Evolutionary conservation across 208 protist genomes (phyloP).

Genomic region (Trypanosoma congolense): DNA sequence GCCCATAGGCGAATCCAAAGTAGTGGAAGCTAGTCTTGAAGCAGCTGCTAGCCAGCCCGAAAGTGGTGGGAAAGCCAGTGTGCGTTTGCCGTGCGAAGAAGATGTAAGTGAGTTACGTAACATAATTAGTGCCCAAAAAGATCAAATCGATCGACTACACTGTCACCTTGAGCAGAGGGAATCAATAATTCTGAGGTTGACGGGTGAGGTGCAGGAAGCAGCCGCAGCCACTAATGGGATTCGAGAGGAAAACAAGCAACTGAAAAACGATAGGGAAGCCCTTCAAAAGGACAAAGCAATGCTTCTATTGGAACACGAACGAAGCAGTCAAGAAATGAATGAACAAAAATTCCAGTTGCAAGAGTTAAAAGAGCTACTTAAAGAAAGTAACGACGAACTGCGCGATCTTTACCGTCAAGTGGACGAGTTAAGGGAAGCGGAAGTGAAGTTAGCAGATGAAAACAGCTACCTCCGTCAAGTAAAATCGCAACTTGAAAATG

Average conservation of each 20-base stretch:
- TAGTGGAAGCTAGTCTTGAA: background rate
- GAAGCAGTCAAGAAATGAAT: background rate
- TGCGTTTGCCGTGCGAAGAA: background rate
- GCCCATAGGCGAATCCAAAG: background rate
- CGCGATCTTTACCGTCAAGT: no score
- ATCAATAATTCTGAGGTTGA: background rate
- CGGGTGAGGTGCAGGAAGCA: background rate
- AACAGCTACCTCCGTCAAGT: no score
- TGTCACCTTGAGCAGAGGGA: constrained; percentile 5
- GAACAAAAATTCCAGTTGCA: background rate
- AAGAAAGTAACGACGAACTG: constrained; percentile 10
- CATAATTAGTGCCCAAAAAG: constrained; percentile 6
- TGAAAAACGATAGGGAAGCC: no score
- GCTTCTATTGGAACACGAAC: constrained; percentile 1
- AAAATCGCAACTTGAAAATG: no score
- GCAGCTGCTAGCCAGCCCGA: background rate
- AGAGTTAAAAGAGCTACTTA: constrained; percentile 1
- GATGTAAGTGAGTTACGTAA: constrained; percentile 1
- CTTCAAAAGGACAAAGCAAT: background rate
- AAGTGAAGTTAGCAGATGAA: no score
- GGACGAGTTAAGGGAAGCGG: no score
- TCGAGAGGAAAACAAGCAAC: no score
- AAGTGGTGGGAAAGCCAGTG: background rate
- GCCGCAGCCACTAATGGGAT: background rate
- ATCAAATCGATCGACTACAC: background rate